Base-by-base conservation (phyloP, 345 rosid species). In the Camelina sativa region DNA sequence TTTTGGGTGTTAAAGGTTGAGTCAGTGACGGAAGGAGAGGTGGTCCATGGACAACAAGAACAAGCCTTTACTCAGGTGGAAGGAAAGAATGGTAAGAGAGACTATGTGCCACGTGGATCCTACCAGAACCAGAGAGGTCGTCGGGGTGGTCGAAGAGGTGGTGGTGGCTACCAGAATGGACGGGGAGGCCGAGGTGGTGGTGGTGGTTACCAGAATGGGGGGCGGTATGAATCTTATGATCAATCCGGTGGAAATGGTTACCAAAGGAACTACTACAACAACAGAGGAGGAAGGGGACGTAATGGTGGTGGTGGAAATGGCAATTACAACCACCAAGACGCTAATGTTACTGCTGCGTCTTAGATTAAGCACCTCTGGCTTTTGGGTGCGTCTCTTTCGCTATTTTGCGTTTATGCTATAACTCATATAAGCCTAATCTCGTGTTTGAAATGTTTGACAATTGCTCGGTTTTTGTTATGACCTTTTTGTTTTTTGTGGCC, bases 151-250 rank as follows among this genome's bases (percentile, higher is more conserved):
- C 53, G 75, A 35, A 70, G 86, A 51, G 84, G 85, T 30, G 85
- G 91, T 73, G 88, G 91, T 22, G 94, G 92, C 38, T 82, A 86
- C 83, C 53, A 5, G 53, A 91, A 86, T 76, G 96, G 91, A 23
- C 88, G 89, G 48, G 93, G 97, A 35, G 92, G 97, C 54, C 83
- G 91, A 44, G 82, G 89, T 23, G 86, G 73, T 56, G 64, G 90
- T 47, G 87, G 96, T 60, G 86, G 96, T 61, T 82, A 89, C 80
- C 86, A 85, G 76, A 90, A 89, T 81, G 98, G 92, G 80, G 98
- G 92, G 57, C 86, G 92, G 5, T 61, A 62, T 72, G 74, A 73
- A 30, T 82, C 82, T 63, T 80, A 89, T 59, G 97, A 92, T 25
- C 89, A 87, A 48, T 83, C 77, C 0, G 69, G 89, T 3, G 89